These are phyloP conservation scores for Conticribra weissflogii DNA, from an alignment of 108 stramenopile genomes.

Conservation along the genomic window DNA sequence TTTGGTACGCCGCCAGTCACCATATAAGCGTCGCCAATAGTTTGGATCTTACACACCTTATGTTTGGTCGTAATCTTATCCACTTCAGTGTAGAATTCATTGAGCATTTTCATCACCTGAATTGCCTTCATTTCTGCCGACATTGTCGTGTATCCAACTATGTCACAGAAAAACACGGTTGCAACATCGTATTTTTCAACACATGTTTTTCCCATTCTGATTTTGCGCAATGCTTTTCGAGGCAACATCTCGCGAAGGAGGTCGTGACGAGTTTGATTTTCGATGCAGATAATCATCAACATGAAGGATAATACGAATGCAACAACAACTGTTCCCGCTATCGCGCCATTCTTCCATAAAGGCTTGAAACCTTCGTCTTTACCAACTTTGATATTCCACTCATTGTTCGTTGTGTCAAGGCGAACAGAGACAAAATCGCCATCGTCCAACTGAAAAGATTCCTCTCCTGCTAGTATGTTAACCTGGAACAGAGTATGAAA, in stretches of 20 bases:
- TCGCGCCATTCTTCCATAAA: background rate
- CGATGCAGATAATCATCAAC: conserved; percentile 34
- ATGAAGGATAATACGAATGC: conserved; percentile 24
- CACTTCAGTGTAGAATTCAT: conserved; percentile 55
- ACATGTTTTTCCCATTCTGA: conserved; percentile 35
- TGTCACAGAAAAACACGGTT: conserved; percentile 46
- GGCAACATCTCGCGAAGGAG: conserved; percentile 39
- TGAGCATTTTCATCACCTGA: conserved; percentile 56
- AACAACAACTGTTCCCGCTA: background rate
- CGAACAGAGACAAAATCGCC: background rate
- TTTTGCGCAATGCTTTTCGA: conserved; percentile 27
- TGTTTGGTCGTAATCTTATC: conserved; percentile 39
- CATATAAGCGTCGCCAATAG: conserved; percentile 61
- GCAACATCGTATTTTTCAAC: conserved; percentile 37
- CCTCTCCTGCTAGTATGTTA: background rate
- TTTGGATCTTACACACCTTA: conserved; percentile 63
- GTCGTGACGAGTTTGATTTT: conserved; percentile 27
- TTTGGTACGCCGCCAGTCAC: conserved; percentile 37
- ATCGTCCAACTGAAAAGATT: background rate
- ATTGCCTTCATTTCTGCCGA: conserved; percentile 30
- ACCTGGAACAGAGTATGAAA: background rate
- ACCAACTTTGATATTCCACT: conserved; percentile 28
- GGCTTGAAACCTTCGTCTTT: conserved; percentile 1
- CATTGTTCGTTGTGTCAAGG: conserved; percentile 36
- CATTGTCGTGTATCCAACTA: conserved; percentile 50